Conservation (phyloP, 169 alveolate genomes). For the Cryptosporidium viatorum region DNA sequence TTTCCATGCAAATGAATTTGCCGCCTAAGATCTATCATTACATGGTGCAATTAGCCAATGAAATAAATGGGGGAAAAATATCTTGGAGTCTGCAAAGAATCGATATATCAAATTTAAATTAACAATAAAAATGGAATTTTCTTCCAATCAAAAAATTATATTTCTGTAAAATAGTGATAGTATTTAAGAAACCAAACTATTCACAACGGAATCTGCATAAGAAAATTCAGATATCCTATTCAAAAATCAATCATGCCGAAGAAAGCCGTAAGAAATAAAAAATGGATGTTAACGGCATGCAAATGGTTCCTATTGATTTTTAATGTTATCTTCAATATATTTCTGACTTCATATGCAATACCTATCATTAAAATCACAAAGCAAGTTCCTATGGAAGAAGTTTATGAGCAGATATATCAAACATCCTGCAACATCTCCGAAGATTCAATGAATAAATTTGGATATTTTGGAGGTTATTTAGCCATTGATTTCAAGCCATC, state of each 20-base stretch:
- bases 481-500: not conserved
- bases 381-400: not conserved
- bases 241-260: not conserved
- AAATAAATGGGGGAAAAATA: not conserved
- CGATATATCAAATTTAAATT: not conserved
- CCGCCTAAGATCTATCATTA: conserved; percentile 74
- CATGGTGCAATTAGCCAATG: conserved; percentile 23
- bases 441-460: not conserved
- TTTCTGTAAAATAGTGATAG: not conserved
- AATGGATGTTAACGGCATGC: not conserved
- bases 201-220: not conserved
- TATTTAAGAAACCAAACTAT: not conserved
- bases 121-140: not conserved
- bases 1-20: conserved; percentile 12
- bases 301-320: not conserved
- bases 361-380: not conserved
- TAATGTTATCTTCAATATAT: not conserved
- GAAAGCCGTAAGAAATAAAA: not conserved
- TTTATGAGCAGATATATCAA: not conserved
- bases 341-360: not conserved
- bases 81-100: not conserved
- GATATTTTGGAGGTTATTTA: conserved; percentile 50
- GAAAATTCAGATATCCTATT: not conserved
- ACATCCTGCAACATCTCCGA: conserved; percentile 1
- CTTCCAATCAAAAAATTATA: not conserved